Evolutionary conservation across 2,329 filamentous ascomycete genomes (phyloP), one percentile per base, ranked within the genome.

Genomic region (Lecanicillium sp.): DNA sequence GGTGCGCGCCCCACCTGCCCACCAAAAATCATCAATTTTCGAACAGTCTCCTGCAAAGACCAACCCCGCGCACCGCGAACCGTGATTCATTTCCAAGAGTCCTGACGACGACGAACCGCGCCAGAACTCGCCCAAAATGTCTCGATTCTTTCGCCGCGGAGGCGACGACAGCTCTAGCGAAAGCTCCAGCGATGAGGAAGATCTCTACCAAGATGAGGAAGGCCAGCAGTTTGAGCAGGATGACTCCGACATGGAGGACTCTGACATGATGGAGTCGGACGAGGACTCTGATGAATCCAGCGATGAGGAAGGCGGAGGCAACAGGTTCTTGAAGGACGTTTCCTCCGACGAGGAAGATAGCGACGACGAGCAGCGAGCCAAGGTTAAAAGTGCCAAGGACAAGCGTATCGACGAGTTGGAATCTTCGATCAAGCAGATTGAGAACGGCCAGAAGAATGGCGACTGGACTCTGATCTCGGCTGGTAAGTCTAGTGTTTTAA

Each of bases 311-410:
- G 77, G 76, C 49, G 89, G 89, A 58, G 83, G 84, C 48, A 80
- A 72, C 56, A 77, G 80, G 57, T 98, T 98, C 81, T 80, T 96
- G 75, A 80, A 71, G 56, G 77, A 81, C 52, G 80, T 77, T 50
- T 57, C 63, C 38, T 81, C 78, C 43, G 87, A 92, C 36, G 86
- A 82, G 54, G 85, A 89, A 48, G 81, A 88, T 54, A 89, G 88
- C 58, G 89, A 92, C 48, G 86, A 92, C 48, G 90, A 95, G 48
- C 78, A 79, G 49, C 79, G 82, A 48, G 86, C 83, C 54, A 79
- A 92, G 53, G 85, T 96, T 57, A 95, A 94, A 76, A 95, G 88
- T 64, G 89, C 90, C 56, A 96, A 96, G 68, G 88, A 96, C 71
- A 98, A 98, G 77, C 80, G 92, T 46, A 74, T 87, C 50, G 90